phyloP scores from a whole-genome alignment of 2,329 filamentous ascomycete species.

The Pseudogymnoascus sp. region DNA sequence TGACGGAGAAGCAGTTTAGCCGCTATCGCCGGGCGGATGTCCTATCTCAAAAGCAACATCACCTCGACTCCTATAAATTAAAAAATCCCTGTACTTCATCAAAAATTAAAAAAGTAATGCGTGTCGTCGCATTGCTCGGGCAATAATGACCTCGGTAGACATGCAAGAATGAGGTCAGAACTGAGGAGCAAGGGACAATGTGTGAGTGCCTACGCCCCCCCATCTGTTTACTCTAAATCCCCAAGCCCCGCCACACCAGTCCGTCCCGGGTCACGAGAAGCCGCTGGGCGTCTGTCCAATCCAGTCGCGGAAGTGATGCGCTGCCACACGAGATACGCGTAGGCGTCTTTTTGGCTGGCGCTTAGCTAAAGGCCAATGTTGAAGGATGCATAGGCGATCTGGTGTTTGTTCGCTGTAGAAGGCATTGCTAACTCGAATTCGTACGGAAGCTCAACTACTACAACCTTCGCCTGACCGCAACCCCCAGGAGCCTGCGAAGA shows the following conservation, averaged over 20 bases:
- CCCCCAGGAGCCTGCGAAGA: neutral
- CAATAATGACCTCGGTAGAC: slow-evolving; percentile 4
- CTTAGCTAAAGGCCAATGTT: neutral
- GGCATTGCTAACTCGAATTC: neutral
- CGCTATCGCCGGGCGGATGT: slow-evolving; percentile 2
- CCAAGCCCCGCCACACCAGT: slow-evolving; percentile 2
- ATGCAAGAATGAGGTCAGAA: slow-evolving; percentile 3
- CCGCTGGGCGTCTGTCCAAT: neutral
- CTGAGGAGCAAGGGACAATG: neutral
- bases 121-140: neutral
- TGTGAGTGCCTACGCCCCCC: neutral
- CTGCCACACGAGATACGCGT: slow-evolving; percentile 2
- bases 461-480: slow-evolving; percentile 1
- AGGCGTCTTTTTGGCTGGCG: neutral
- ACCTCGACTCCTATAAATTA: slow-evolving; percentile 2
- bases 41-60: neutral
- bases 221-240: neutral
- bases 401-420: neutral
- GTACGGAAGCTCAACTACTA: slow-evolving; percentile 2
- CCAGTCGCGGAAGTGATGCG: neutral
- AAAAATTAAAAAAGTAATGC: neutral
- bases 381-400: neutral
- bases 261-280: neutral
- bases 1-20: neutral
- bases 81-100: neutral